Conservation (phyloP, 495 filamentous ascomycete genomes). For the Penicillium manginii region DNA sequence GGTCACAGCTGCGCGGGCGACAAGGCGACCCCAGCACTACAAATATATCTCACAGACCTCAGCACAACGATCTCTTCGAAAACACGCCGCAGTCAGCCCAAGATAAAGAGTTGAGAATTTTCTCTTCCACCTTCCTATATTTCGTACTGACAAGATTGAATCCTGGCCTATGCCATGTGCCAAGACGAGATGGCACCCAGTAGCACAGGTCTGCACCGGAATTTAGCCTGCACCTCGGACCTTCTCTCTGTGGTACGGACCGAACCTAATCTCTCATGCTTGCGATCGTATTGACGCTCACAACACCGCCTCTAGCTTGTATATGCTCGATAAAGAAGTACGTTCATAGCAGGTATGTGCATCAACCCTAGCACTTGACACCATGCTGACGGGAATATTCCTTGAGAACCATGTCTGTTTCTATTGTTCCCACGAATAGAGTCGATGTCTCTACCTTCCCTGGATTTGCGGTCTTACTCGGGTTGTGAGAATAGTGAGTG, state of each 20-base stretch:
- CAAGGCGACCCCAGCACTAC: no score
- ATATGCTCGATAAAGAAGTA: not conserved
- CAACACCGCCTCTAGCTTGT: not conserved
- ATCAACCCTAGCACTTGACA: not conserved
- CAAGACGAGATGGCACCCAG: not conserved
- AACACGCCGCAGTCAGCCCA: no score
- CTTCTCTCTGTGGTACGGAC: not conserved
- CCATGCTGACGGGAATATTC: not conserved
- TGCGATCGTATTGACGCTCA: not conserved
- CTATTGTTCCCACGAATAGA: not conserved
- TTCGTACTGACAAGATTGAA: no score
- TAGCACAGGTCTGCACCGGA: not conserved
- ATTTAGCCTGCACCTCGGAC: not conserved
- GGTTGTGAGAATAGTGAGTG: not conserved
- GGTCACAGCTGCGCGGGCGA: no score
- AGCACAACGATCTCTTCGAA: no score
- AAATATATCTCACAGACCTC: no score
- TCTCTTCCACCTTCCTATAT: no score
- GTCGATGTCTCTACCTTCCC: not conserved
- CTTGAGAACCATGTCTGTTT: not conserved
- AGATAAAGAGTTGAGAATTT: no score
- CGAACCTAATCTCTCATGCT: not conserved
- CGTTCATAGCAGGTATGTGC: not conserved
- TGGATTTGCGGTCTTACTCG: not conserved
- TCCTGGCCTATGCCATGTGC: not conserved